Conservation (phyloP, 345 rosid genomes). For the Capsella bursapastoris region DNA sequence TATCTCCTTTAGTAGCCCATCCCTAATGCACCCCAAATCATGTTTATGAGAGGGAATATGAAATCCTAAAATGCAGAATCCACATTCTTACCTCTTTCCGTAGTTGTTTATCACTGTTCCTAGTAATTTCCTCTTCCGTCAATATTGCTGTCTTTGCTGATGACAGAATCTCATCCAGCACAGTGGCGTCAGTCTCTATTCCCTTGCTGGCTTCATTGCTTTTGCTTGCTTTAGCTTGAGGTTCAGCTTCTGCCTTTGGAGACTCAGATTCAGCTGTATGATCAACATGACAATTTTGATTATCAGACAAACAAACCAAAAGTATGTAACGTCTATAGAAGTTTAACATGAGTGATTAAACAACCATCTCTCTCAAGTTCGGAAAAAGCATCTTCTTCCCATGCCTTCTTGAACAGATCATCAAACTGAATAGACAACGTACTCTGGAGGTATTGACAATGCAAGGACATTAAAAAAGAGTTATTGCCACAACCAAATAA, state of each 20-base stretch:
- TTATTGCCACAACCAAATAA: conserved; percentile 8
- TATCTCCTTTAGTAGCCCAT: conserved; percentile 72
- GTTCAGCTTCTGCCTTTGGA: conserved; percentile 45
- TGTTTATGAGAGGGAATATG: conserved; percentile 13
- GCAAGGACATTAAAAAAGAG: background rate
- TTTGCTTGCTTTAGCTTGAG: conserved; percentile 48
- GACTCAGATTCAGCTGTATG: conserved; percentile 58
- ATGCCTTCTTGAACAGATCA: conserved; percentile 83
- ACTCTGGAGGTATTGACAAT: conserved; percentile 54
- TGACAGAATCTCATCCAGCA: conserved; percentile 82
- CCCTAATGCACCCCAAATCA: conserved; percentile 52
- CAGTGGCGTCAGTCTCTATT: conserved; percentile 52
- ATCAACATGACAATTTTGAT: conserved; percentile 40
- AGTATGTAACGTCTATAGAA: conserved; percentile 1
- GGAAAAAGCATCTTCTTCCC: conserved; percentile 76
- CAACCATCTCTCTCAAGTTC: conserved; percentile 68
- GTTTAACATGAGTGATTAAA: conserved; percentile 27
- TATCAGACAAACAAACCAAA: conserved; percentile 9
- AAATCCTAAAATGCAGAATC: conserved; percentile 20
- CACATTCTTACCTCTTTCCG: conserved; percentile 60
- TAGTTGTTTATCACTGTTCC: conserved; percentile 47
- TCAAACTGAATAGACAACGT: conserved; percentile 87
- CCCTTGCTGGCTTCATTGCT: conserved; percentile 38
- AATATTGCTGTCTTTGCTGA: conserved; percentile 53
- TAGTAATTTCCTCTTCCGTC: conserved; percentile 46